Evolutionary conservation across 2,329 filamentous ascomycete genomes (phyloP), one percentile per base, ranked within the genome.

Genomic region (Arthrobotrys entomopaga): DNA sequence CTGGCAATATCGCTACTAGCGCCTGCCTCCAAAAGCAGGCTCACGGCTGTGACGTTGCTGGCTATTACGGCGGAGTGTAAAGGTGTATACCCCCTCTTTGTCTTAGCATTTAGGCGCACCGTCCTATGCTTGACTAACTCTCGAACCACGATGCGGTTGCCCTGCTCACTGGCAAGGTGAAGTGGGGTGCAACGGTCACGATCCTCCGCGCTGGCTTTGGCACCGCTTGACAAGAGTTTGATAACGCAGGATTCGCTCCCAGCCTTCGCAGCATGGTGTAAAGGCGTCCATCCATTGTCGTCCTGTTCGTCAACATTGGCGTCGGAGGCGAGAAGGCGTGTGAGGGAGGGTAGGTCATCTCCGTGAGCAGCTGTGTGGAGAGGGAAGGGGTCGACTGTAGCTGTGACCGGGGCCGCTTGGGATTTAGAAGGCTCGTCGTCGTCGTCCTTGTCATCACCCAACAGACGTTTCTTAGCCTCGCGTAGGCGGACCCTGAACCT

Each of bases 121-220:
- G 57, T 49, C 20, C 20, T 7, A 49, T 60, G 57, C 40, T 24
- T 24, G 57, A 49, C 22, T 43, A 60, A 29, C 40, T 60, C 57
- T 19, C 57, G 57, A 22, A 60, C 20, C 20, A 60, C 20, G 40
- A 60, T 60, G 57, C 57, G 57, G 57, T 49, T 60, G 42, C 57
- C 57, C 42, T 60, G 57, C 57, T 60, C 38, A 22, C 57, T 60
- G 20, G 57, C 57, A 48, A 60, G 42, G n/a, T 60, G 57, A 20
- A 60, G 57, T 29, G 57, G 57, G 20, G 57, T 48, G 40, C 40
- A 60, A 20, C 57, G 57, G 42, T 49, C 40, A 40, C 34, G 29
- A 43, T 58, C 54, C 34, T 58, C 54, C 29, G 54, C 54, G 54
- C 54, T 20, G 7, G 54, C 54, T 42, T 58, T 20, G 38, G 54